Evolutionary conservation across 2,329 filamentous ascomycete species (phyloP), one percentile per base, ranked within the genome.

Genomic region (Epichloe sibirici): DNA sequence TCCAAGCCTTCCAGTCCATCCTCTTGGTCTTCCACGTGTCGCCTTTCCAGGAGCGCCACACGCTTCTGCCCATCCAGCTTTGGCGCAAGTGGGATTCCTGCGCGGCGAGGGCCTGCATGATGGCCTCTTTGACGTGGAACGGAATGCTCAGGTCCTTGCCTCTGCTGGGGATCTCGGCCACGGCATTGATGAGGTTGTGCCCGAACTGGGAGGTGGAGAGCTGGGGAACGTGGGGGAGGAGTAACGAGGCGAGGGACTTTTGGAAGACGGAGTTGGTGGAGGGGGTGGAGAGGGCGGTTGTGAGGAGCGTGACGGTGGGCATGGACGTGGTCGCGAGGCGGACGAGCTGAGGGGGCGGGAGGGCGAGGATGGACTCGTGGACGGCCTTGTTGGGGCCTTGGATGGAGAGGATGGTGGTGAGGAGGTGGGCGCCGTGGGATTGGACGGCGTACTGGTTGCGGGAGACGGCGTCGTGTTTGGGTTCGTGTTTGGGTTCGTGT

Each of bases 361-460:
- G 75, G 4, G 79, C 73, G 21, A 84, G 70, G 25, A 93, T 69
- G n/a, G 85, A 80, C 15, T 83, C 78, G 63, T 93, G 88, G 35
- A 95, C 78, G 11, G 90, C 76, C 49, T 80, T 80, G 53, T 79
- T 77, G 2, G 90, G 73, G 0, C 88, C 88, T 0, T 86, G 79
- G 28, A 88, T 83, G 7, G 79, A 71, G 49, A 97, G 80, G 73
- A 98, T 85, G 4, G 86, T 73, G 56, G 93, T 84, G 8, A 87
- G 83, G 31, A 98, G 77, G 46, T 95, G 77, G 21, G 88, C 89
- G 55, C 86, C 88, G 70, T 98, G 90, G 3, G 74, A 75, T 37
- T 75, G 67, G 23, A 79, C 66, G 34, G 75, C 73, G 34, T 73
- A 68, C 51, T 65, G 88, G 68, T 74, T 88, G 81, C 70, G 79